Evolutionary conservation across 139 green algal genomes (phyloP).

Genomic region (Closterium sp.): DNA sequence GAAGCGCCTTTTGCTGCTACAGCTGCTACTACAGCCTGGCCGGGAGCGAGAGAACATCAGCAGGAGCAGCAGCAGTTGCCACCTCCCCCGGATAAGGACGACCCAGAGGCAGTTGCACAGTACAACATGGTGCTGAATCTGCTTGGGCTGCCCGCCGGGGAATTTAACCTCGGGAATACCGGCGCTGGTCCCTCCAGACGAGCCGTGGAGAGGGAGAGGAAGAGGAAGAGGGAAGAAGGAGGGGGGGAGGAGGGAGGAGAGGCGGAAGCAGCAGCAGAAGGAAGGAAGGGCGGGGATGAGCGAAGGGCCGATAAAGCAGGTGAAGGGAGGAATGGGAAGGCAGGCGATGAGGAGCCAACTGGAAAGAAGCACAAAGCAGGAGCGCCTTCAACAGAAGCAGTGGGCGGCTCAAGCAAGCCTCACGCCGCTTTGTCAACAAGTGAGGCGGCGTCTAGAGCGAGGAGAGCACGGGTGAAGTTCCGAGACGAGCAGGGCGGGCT

Average conservation of each 20-base stretch:
- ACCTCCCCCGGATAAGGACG: constrained; percentile 24
- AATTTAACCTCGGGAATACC: neutral
- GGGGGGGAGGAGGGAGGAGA: neutral
- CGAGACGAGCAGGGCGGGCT: constrained; percentile 32
- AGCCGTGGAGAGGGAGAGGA: constrained; percentile 3
- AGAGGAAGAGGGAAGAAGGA: neutral
- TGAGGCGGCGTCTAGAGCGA: neutral
- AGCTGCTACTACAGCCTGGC: neutral
- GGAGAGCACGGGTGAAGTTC: constrained; percentile 28
- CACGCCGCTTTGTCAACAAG: neutral
- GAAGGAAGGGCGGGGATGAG: neutral
- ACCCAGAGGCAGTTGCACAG: constrained; percentile 34
- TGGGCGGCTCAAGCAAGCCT: neutral
- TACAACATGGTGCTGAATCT: constrained; percentile 49
- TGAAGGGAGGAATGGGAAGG: constrained; percentile 2
- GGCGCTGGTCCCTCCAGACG: neutral
- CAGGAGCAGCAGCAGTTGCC: neutral
- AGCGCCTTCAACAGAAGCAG: neutral
- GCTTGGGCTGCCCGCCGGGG: constrained; percentile 4
- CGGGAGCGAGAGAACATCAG: neutral
- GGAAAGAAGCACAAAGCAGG: neutral
- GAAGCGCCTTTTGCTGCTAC: neutral
- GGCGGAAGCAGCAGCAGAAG: neutral
- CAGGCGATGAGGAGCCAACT: neutral
- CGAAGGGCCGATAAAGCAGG: neutral